Conservation (phyloP, 202 grass and related monocot genomes). For the Alloteropsis angusta region DNA sequence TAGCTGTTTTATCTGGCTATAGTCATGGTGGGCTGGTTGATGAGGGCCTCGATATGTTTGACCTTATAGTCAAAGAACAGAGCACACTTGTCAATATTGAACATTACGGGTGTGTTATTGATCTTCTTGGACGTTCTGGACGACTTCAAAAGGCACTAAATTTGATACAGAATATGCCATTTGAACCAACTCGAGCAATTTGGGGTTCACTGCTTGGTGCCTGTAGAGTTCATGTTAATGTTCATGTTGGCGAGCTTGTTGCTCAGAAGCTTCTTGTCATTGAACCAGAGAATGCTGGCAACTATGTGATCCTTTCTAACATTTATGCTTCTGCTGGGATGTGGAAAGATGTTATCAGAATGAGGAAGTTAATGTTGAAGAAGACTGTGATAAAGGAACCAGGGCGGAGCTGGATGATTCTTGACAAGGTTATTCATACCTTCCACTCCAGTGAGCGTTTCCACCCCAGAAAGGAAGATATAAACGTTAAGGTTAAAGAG, state of each 20-base stretch:
- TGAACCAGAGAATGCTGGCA: conserved; percentile 65
- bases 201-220: conserved; percentile 68
- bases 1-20: conserved; percentile 57
- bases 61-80: conserved; percentile 51
- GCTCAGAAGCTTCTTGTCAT: conserved; percentile 59
- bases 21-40: conserved; percentile 64
- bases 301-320: conserved; percentile 80
- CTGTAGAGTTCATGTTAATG: conserved; percentile 60
- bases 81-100: conserved; percentile 26
- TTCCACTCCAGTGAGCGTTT: conserved; percentile 46
- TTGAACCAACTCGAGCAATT: conserved; percentile 56
- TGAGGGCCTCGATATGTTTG: conserved; percentile 58
- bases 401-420: conserved; percentile 61
- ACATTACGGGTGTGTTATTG: conserved; percentile 68
- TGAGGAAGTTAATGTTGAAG: conserved; percentile 56
- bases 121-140: conserved; percentile 74
- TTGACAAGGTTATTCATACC: conserved; percentile 59
- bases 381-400: conserved; percentile 59
- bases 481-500: conserved; percentile 46
- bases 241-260: conserved; percentile 46
- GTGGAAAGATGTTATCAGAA: conserved; percentile 61
- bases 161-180: conserved; percentile 53
- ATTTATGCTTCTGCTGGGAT: conserved; percentile 68
- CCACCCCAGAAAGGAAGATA: conserved; percentile 58
- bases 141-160: conserved; percentile 46